A percentile compares a stretch with the other conserved stretches of the same genome.
Evolutionary conservation across 1,284 basidiomycete species (phyloP).

Genomic region (Exsudoporus floridanus): DNA sequence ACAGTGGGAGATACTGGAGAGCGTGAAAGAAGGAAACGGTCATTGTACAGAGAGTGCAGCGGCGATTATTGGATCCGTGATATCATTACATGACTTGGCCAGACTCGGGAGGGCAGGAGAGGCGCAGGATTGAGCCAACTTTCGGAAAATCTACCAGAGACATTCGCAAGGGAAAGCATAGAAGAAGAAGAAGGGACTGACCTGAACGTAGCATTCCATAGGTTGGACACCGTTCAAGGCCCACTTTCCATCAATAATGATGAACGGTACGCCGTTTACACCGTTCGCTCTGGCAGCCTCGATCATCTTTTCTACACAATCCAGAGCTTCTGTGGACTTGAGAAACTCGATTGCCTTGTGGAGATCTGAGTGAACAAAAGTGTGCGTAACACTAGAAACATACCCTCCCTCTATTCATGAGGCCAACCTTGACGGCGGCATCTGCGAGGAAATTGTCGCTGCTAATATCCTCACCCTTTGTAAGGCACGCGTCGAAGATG

Average conservation of each 20-base stretch:
- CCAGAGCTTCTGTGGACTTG: slow-evolving; percentile 62
- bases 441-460: slow-evolving; percentile 59
- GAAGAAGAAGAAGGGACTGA: slow-evolving; percentile 30
- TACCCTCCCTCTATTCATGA: slow-evolving; percentile 67
- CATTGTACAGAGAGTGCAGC: slow-evolving; percentile 25
- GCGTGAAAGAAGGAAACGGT: slow-evolving; percentile 4
- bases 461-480: slow-evolving; percentile 64
- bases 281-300: slow-evolving; percentile 66
- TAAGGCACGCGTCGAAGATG: slow-evolving; percentile 68
- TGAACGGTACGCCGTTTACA: slow-evolving; percentile 78
- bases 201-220: slow-evolving; percentile 71
- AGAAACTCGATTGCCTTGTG: slow-evolving; percentile 60
- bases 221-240: slow-evolving; percentile 74
- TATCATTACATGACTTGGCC: slow-evolving; percentile 20
- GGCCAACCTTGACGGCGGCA: slow-evolving; percentile 54
- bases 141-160: slow-evolving; percentile 29
- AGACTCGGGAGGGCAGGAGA: slow-evolving; percentile 5
- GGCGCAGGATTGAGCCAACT: slow-evolving; percentile 27
- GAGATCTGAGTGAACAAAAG: neutral
- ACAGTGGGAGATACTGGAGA: neutral
- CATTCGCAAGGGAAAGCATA: neutral
- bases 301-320: slow-evolving; percentile 69
- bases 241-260: slow-evolving; percentile 78
- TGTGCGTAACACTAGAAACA: slow-evolving; percentile 14
- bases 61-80: slow-evolving; percentile 23